Evolutionary conservation across 2,329 filamentous ascomycete genomes (phyloP).

Genomic region (Thyridium curvatum): DNA sequence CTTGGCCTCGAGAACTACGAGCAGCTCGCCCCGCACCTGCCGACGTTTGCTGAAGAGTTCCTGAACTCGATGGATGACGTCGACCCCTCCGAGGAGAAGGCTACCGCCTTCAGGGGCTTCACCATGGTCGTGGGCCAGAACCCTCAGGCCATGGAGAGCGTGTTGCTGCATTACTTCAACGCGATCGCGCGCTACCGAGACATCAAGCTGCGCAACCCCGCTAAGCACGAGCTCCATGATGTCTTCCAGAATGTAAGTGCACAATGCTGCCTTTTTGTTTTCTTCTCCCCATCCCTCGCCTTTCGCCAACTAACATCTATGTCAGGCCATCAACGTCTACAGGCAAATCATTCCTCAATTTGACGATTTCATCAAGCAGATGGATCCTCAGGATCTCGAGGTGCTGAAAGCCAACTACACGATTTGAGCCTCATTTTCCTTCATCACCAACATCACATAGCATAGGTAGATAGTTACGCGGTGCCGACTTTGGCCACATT

Average conservation of each 20-base stretch:
- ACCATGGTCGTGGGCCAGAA: constrained; percentile 78
- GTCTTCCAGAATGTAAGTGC: constrained; percentile 73
- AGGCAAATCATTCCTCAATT: constrained; percentile 55
- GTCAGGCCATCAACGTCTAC: constrained; percentile 47
- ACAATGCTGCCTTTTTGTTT: too few relatives aligned
- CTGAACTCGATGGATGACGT: constrained; percentile 76
- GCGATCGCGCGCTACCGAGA: constrained; percentile 75
- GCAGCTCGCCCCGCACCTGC: constrained; percentile 70
- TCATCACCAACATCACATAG: too few relatives aligned
- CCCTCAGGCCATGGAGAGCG: constrained; percentile 85
- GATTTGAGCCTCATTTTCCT: constrained; percentile 20
- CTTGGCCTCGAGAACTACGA: constrained; percentile 75
- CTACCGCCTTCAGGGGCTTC: constrained; percentile 87
- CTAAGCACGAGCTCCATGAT: constrained; percentile 60
- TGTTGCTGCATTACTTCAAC: constrained; percentile 73
- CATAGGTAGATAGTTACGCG: too few relatives aligned
- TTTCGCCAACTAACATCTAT: constrained; percentile 6
- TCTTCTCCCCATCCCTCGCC: background rate
- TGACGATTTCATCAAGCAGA: constrained; percentile 43
- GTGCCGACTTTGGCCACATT: too few relatives aligned
- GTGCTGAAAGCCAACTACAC: constrained; percentile 41
- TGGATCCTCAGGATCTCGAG: constrained; percentile 43
- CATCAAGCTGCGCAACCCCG: constrained; percentile 51
- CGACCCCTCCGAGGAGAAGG: constrained; percentile 87
- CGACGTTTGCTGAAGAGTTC: constrained; percentile 76